Evolutionary conservation across 108 stramenopile species (phyloP), one percentile per base, ranked within the genome.

Genomic region (Cyclotella sp.): DNA sequence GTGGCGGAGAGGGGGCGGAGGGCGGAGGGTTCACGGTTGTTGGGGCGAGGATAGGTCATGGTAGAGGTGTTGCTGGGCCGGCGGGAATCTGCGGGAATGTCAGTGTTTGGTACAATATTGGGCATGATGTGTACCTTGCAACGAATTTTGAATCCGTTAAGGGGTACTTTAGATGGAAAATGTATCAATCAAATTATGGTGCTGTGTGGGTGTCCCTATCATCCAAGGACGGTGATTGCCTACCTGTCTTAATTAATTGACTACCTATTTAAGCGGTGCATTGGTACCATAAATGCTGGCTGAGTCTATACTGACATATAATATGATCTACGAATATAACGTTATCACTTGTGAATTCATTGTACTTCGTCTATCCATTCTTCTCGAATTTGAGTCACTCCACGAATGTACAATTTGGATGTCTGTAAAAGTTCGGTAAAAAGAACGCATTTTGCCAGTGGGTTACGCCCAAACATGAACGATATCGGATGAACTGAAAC

Each of bases 401-500:
- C 91, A 18, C 91, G 82, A 44, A 96, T 90, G 64, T 93, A 96
- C 11, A 89, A 86, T 69, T 88, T 93, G 60, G 90, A 89, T 21
- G 95, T 93, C 18, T 78, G 71, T 3, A 96, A 26, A 19, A 99
- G 71, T 77, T 99, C 98, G 29, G 96, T 95, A 79, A 96, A 99
- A 57, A 97, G 91, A 39, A 98, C 97, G 76, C 95, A 96, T 57
- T 96, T 86, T 1, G 95, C 91, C 40, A 91, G 91, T 0, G 97
- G 98, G 66, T 94, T 93, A 59, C 96, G 85, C 51, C 95, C 93
- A 85, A 98, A 99, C 66, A 99, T 47, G 12, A 92, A 86, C 10
- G 88, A 89, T 49, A 89, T 90, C 27, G 98, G 97, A 68, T 99
- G 98, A 52, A 99, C 91, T 40, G 89, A 95, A 28, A 97, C 98